Conservation (phyloP, 2,329 filamentous ascomycete species). For the Monilinia vaccinii-corymbosi region DNA sequence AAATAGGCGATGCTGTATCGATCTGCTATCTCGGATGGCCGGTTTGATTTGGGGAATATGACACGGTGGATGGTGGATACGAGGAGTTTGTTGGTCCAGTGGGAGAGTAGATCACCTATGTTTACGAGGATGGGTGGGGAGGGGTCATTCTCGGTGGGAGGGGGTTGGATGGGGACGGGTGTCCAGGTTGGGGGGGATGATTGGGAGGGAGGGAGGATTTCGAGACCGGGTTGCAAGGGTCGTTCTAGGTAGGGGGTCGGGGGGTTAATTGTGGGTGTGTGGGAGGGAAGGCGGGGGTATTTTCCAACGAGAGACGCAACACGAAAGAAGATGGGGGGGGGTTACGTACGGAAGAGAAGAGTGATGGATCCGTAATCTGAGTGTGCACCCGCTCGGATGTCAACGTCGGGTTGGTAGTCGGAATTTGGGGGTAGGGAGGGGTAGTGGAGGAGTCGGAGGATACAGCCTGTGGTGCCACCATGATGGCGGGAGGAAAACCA, state of each 20-base stretch:
- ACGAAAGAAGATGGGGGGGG: too few relatives aligned
- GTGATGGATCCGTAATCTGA: constrained; percentile 68
- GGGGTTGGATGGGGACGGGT: constrained; percentile 57
- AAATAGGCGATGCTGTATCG: constrained; percentile 62
- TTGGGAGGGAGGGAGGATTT: constrained; percentile 55
- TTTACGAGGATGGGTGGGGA: constrained; percentile 40
- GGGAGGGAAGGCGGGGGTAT: not conserved
- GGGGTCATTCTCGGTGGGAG: constrained; percentile 44
- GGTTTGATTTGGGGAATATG: constrained; percentile 47
- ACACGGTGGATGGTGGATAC: constrained; percentile 86
- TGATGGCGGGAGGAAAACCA: constrained; percentile 54
- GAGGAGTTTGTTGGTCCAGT: constrained; percentile 86
- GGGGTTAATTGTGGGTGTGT: not conserved
- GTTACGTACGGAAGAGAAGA: constrained; percentile 58
- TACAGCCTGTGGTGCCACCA: constrained; percentile 41
- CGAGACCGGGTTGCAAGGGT: constrained; percentile 74
- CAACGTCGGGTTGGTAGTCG: constrained; percentile 40
- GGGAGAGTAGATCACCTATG: constrained; percentile 64
- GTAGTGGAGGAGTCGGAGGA: constrained; percentile 59
- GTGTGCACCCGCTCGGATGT: constrained; percentile 84
- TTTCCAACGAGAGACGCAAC: not conserved
- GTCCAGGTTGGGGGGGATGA: constrained; percentile 38
- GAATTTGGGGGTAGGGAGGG: constrained; percentile 40
- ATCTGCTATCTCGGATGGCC: constrained; percentile 24
- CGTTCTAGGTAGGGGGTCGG: constrained; percentile 42